Conservation (phyloP, 352 stramenopile species). For the Phytophthora fragariaefolia region DNA sequence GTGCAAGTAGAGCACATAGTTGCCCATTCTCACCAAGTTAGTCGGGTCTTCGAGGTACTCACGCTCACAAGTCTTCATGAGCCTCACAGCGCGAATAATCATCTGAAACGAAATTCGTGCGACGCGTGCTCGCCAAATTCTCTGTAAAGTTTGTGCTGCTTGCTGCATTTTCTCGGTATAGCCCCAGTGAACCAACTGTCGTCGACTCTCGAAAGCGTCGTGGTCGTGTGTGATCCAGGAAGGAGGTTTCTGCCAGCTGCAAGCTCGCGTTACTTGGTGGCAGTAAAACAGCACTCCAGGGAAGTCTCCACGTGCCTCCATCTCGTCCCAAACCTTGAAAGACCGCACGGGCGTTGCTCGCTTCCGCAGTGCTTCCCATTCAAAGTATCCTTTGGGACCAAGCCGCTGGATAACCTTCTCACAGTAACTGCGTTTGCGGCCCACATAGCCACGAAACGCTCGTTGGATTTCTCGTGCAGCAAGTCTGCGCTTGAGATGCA, state of each 20-base stretch:
- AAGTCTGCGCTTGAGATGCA: constrained; percentile 28
- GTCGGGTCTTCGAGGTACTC: constrained; percentile 83
- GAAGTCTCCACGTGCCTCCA: constrained; percentile 55
- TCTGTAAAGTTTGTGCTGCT: constrained; percentile 57
- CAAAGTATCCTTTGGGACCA: constrained; percentile 64
- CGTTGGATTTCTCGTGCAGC: constrained; percentile 59
- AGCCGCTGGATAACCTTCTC: constrained; percentile 54
- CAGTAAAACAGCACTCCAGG: constrained; percentile 73
- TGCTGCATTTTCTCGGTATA: constrained; percentile 70
- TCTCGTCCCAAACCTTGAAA: constrained; percentile 83
- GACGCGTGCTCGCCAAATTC: constrained; percentile 57
- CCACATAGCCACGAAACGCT: constrained; percentile 57
- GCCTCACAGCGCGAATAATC: constrained; percentile 62
- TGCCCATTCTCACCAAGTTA: constrained; percentile 77
- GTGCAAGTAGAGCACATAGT: constrained; percentile 86
- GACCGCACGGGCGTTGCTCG: constrained; percentile 40
- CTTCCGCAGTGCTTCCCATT: constrained; percentile 55
- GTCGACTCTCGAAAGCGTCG: constrained; percentile 49
- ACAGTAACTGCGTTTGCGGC: constrained; percentile 45
- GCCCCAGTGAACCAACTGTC: constrained; percentile 64
- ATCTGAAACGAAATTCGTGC: constrained; percentile 65
- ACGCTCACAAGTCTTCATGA: constrained; percentile 76
- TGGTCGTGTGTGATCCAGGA: constrained; percentile 61
- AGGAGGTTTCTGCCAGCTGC: constrained; percentile 70
- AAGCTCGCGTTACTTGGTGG: constrained; percentile 70